Evolutionary conservation across 129 eudicot genomes (phyloP).

Genomic region (Glebionis coronaria): DNA sequence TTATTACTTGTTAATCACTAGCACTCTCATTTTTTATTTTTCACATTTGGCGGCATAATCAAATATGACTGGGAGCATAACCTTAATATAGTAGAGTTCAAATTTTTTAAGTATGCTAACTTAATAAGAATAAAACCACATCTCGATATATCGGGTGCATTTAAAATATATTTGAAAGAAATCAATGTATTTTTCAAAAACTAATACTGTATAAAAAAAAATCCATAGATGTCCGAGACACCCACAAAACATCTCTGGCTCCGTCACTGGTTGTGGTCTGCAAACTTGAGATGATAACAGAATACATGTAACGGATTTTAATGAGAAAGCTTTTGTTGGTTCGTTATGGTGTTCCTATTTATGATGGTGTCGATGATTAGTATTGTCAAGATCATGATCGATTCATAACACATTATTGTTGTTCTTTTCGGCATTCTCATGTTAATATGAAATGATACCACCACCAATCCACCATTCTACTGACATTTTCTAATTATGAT

Average conservation of each 20-base stretch:
- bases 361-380: background rate
- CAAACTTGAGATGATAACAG: background rate
- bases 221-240: no score
- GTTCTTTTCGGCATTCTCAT: background rate
- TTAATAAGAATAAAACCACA: no score
- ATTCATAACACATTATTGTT: background rate
- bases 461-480: slow-evolving; percentile 4
- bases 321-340: slow-evolving; percentile 1
- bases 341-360: background rate
- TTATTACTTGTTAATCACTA: background rate
- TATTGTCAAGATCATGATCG: background rate
- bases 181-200: no score
- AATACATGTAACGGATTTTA: background rate
- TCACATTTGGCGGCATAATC: no score
- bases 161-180: no score
- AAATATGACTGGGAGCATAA: no score
- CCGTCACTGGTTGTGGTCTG: slow-evolving; percentile 1
- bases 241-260: no score
- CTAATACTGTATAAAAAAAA: no score
- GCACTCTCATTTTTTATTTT: no score
- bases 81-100: no score
- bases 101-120: no score
- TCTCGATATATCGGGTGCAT: no score
- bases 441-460: background rate
- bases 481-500: slow-evolving; percentile 14